Evolutionary conservation across 208 protist genomes (phyloP), one percentile per base, ranked within the genome.

Genomic region (Wallacemonas collosoma): DNA sequence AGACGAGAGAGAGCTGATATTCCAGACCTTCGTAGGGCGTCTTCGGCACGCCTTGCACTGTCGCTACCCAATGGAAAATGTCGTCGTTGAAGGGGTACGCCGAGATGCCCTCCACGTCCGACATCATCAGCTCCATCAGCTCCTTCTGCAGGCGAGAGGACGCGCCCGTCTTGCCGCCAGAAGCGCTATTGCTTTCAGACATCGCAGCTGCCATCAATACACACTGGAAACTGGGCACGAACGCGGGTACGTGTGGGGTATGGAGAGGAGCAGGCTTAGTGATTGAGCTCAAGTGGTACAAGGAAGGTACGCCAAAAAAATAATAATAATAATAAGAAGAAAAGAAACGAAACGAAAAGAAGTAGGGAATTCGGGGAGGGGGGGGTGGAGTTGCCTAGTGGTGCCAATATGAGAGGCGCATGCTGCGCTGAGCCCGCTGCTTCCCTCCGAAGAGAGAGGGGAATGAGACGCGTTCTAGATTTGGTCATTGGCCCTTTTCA

Each of bases 11-110:
- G 1, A 99, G 79, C 73, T 93, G 97, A 80, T 93, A 99, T 54
- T 93, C 89, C 5, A 98, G 88, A 14, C 84, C 93, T 56, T 97
- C 98, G 73, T 98, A 99, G 15, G 85, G 77, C 17, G 96, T 99
- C 38, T 88, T 86, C 0, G 71, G 68, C 14, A 87, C 87, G 4
- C 96, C 97, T 3, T 81, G 79, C 35, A 99, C 89, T 1, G 89
- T 98, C 9, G 81, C 96, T 15, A 92, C 85, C 96, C 97, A 99
- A 51, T 88, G 77, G 56, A 98, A 97, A 35, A 99, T 81, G 77
- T 98, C 96, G 61, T 98, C 94, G 45, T 96, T 95, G 15, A 96
- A 76, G 6, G 98, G 98, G 75, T 98, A 99, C 45, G 98, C 98
- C 7, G 92, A 96, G 56, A 99, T 93, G 65, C 96, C 95, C 56